phyloP scores from a whole-genome alignment of 2,329 filamentous ascomycete genomes.

The Fusarium buharicum region DNA sequence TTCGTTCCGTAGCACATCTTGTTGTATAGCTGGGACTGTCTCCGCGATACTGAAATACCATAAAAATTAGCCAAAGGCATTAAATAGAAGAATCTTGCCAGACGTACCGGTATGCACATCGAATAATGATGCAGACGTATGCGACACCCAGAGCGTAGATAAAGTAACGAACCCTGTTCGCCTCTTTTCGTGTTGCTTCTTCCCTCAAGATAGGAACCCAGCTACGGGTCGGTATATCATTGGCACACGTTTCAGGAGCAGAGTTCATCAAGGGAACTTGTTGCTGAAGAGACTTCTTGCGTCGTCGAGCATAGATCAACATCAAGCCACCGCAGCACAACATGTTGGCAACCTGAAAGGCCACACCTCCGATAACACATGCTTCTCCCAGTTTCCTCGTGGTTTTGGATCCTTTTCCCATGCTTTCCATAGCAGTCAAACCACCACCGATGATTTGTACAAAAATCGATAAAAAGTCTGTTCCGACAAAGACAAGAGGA shows the following conservation, averaged over 20 bases:
- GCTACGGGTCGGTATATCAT: background rate
- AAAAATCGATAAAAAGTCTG: constrained; percentile 56
- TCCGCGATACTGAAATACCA: constrained; percentile 20
- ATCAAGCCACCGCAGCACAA: constrained; percentile 33
- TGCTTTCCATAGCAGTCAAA: constrained; percentile 19
- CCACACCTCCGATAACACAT: constrained; percentile 40
- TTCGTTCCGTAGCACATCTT: constrained; percentile 30
- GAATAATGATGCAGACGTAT: constrained; percentile 31
- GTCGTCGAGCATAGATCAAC: constrained; percentile 27
- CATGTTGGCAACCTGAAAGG: constrained; percentile 46
- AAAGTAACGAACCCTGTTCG: constrained; percentile 13
- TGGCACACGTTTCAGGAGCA: background rate
- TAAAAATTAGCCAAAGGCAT: background rate
- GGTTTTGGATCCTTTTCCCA: constrained; percentile 17
- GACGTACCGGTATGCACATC: constrained; percentile 32
- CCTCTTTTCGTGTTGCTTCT: constrained; percentile 27
- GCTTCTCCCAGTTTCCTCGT: constrained; percentile 26
- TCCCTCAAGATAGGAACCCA: constrained; percentile 19
- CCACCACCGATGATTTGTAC: constrained; percentile 40
- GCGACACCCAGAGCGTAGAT: constrained; percentile 27
- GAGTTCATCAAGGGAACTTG: background rate
- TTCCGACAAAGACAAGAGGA: constrained; percentile 61
- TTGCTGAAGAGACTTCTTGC: constrained; percentile 11
- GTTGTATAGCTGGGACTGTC: constrained; percentile 16
- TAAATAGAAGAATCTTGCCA: rapidly evolving